A percentile compares a stretch with the other conserved stretches of the same genome.
Evolutionary conservation across 2,329 filamentous ascomycete species (phyloP).

Genomic region (Huntiella moniliformis): DNA sequence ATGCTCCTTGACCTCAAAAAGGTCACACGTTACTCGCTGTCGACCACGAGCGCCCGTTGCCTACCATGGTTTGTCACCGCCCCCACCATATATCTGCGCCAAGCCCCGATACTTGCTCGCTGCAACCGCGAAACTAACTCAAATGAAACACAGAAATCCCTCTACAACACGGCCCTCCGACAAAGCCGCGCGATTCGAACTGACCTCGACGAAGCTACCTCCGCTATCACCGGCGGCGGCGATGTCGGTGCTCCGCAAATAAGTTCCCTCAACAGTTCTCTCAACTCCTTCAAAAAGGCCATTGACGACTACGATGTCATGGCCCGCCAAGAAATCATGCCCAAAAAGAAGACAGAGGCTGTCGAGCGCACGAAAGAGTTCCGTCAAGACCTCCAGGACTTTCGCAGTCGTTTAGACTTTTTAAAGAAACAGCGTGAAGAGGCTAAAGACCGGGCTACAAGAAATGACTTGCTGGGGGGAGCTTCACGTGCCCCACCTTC

Average conservation of each 20-base stretch:
- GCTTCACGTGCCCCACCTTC: conserved; percentile 46
- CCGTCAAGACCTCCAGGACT: conserved; percentile 62
- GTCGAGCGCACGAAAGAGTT: conserved; percentile 73
- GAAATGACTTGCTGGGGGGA: conserved; percentile 67
- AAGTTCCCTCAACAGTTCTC: conserved; percentile 59
- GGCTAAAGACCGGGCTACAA: conserved; percentile 42
- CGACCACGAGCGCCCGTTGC: no score
- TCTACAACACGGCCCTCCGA: conserved; percentile 72
- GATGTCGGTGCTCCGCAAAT: conserved; percentile 36
- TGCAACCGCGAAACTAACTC: no score
- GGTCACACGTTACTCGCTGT: no score
- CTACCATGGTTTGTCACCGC: no score
- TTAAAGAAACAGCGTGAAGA: conserved; percentile 66
- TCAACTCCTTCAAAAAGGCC: conserved; percentile 68
- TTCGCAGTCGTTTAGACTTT: conserved; percentile 56
- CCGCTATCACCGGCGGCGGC: conserved; percentile 36
- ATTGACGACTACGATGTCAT: conserved; percentile 81
- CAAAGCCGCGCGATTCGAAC: conserved; percentile 64
- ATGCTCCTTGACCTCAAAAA: no score
- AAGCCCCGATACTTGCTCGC: no score
- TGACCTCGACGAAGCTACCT: conserved; percentile 53
- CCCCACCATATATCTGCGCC: no score
- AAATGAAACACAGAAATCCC: conserved; percentile 36
- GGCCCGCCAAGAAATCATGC: conserved; percentile 73
- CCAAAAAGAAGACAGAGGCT: conserved; percentile 82